Conservation (phyloP, 352 stramenopile species). For the Globisporangium polare region DNA sequence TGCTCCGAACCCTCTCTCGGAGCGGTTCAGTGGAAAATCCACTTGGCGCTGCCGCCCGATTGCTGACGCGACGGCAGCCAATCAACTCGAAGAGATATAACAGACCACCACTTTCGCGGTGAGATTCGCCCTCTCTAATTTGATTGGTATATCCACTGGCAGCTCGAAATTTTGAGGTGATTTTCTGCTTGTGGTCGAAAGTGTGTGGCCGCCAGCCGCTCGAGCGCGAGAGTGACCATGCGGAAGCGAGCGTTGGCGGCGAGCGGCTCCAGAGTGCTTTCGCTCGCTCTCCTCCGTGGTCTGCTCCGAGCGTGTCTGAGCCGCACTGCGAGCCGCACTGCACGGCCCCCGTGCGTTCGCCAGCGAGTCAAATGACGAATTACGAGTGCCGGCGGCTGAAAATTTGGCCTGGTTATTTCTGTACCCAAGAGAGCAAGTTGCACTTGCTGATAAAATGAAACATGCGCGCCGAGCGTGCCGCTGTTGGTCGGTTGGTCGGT, state of each 20-base stretch:
- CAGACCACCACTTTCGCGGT: background rate
- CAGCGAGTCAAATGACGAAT: background rate
- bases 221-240: no score
- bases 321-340: no score
- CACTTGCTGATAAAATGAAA: no score
- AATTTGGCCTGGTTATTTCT: conserved; percentile 1
- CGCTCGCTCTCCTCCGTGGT: background rate
- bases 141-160: background rate
- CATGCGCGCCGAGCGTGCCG: background rate
- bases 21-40: no score
- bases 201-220: background rate
- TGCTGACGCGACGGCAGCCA: no score
- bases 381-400: background rate
- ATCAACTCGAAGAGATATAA: background rate
- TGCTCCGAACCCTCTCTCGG: no score
- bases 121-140: background rate
- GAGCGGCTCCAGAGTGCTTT: no score
- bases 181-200: background rate
- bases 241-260: no score
- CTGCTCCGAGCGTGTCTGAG: background rate
- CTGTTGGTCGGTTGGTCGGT: no score
- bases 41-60: no score
- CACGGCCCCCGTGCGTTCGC: no score
- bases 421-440: conserved; percentile 1
- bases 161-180: background rate